Evolutionary conservation across 306 rosid species (phyloP).

Genomic region (Abrus precatorius): DNA sequence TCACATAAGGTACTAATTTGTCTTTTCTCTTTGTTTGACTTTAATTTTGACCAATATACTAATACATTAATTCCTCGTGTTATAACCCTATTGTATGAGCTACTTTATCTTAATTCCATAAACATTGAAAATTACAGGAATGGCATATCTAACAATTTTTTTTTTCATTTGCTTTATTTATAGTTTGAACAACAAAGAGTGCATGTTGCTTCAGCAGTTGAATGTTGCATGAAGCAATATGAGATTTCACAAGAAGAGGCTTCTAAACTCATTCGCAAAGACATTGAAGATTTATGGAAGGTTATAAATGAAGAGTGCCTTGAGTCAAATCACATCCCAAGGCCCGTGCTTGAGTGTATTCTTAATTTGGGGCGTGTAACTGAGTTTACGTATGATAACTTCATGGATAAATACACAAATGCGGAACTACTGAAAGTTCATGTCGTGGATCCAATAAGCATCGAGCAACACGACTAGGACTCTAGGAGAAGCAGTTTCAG

Average conservation of each 20-base stretch:
- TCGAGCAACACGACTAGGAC: neutral
- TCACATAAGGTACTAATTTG: constrained; percentile 50
- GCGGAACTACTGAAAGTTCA: constrained; percentile 35
- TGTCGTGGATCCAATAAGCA: constrained; percentile 37
- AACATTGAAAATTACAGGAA: neutral
- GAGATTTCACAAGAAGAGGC: constrained; percentile 41
- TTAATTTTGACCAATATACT: neutral
- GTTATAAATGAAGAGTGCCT: constrained; percentile 58
- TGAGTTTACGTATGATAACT: constrained; percentile 48
- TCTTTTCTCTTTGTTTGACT: neutral
- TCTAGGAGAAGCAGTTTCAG: neutral
- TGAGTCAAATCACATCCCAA: constrained; percentile 40
- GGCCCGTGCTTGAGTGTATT: constrained; percentile 41
- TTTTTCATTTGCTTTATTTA: neutral
- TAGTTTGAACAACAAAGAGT: constrained; percentile 46
- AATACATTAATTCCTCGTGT: too few species aligned
- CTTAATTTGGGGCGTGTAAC: constrained; percentile 50
- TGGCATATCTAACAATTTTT: neutral
- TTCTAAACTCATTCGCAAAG: constrained; percentile 29
- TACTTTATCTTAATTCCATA: neutral
- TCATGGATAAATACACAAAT: constrained; percentile 35
- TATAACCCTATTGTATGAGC: constrained; percentile 10
- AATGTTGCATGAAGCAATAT: constrained; percentile 59
- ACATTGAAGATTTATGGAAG: constrained; percentile 47
- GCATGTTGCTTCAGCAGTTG: constrained; percentile 47